Conservation (phyloP, 225 moss, liverwort and hornwort species). For the Ulota crispa region DNA sequence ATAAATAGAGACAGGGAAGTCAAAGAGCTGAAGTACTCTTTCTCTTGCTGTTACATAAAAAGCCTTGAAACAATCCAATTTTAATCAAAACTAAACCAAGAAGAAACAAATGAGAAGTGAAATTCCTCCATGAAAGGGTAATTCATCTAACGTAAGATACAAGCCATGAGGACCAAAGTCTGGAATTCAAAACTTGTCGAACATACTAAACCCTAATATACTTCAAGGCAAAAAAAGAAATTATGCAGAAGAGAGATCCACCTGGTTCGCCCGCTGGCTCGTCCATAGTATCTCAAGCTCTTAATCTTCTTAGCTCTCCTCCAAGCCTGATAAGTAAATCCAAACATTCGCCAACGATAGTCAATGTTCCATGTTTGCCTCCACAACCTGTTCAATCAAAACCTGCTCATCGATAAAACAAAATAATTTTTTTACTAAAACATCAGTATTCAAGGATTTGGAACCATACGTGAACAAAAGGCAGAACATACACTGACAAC, state of each 20-base stretch:
- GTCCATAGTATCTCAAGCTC: constrained; percentile 24
- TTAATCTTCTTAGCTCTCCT: constrained; percentile 6
- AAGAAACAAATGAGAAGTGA: background rate
- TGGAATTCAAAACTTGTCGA: background rate
- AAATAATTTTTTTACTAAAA: background rate
- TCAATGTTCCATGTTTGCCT: constrained; percentile 17
- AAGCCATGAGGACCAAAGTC: background rate
- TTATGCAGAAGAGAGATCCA: constrained; percentile 14
- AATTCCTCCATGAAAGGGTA: background rate
- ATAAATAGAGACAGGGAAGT: background rate
- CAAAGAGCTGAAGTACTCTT: background rate
- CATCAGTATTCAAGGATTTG: background rate
- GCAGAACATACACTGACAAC: background rate
- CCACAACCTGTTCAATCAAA: constrained; percentile 17
- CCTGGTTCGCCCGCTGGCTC: constrained; percentile 35
- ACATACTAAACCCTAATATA: background rate
- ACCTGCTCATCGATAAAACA: constrained; percentile 5
- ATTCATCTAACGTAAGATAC: background rate
- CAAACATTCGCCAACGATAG: background rate
- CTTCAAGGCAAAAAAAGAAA: background rate
- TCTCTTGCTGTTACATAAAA: too few species aligned
- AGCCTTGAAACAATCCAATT: background rate
- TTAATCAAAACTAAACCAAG: background rate
- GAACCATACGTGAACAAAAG: background rate
- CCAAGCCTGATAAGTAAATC: background rate